phyloP scores from a whole-genome alignment of 75 land plant species.

The Picea sitchensis region DNA sequence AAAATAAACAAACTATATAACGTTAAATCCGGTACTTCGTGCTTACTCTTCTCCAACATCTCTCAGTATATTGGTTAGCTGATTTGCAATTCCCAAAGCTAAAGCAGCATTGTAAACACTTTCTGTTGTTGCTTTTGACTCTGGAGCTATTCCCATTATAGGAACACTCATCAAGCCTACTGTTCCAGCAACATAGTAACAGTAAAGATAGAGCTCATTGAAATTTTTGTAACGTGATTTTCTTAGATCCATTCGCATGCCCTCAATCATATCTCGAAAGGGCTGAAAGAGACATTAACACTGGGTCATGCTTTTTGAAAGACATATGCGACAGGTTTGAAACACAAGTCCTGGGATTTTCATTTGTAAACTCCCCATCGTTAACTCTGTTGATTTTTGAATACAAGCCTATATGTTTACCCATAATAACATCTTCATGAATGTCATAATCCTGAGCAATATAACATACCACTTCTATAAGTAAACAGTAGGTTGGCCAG shows the following conservation, averaged over 20 bases:
- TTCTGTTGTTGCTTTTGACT: conserved; percentile 48
- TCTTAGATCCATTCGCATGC: conserved; percentile 66
- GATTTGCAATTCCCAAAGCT: conserved; percentile 72
- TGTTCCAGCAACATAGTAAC: conserved; percentile 79
- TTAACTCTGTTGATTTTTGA: too few relatives aligned
- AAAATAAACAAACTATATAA: neutral
- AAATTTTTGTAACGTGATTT: conserved; percentile 66
- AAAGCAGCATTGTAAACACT: conserved; percentile 69
- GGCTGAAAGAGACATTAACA: conserved; percentile 32
- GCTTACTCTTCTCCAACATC: conserved; percentile 83
- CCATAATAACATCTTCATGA: too few relatives aligned
- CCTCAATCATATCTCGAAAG: conserved; percentile 76
- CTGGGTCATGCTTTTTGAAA: too few relatives aligned
- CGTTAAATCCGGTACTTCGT: neutral
- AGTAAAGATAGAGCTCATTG: conserved; percentile 74
- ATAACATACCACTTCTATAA: too few relatives aligned
- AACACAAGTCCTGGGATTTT: too few relatives aligned
- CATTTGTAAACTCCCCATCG: too few relatives aligned
- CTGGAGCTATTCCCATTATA: conserved; percentile 66
- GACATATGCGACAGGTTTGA: too few relatives aligned
- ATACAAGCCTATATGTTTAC: too few relatives aligned
- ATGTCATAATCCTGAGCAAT: too few relatives aligned
- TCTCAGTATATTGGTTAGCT: conserved; percentile 71
- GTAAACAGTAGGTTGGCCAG: too few relatives aligned
- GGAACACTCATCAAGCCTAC: conserved; percentile 82